phyloP scores from a whole-genome alignment of 306 rosid genomes.

The Hippophae gyantsensis region DNA sequence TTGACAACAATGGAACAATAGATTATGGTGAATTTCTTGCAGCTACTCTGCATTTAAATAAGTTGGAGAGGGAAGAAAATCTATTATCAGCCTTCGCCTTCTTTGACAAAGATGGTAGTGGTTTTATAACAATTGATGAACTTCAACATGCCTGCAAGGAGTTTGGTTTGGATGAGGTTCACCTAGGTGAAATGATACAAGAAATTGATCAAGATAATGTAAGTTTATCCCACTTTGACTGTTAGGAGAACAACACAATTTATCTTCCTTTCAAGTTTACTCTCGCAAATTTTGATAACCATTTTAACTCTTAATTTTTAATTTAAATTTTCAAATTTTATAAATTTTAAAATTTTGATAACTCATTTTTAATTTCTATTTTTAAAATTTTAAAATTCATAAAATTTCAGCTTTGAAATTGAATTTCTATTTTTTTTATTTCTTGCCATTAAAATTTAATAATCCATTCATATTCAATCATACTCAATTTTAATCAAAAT shows the following conservation, averaged over 20 bases:
- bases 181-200: slow-evolving; percentile 40
- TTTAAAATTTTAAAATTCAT: too few species aligned
- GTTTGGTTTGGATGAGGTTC: slow-evolving; percentile 37
- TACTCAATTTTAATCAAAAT: too few species aligned
- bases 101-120: slow-evolving; percentile 46
- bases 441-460: too few species aligned
- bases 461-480: too few species aligned
- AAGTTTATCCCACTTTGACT: not conserved
- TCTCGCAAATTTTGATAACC: too few species aligned
- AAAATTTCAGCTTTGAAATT: too few species aligned
- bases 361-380: too few species aligned
- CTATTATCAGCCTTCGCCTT: slow-evolving; percentile 34
- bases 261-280: not conserved
- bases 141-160: slow-evolving; percentile 38
- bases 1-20: slow-evolving; percentile 39
- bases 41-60: slow-evolving; percentile 43
- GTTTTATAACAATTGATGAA: slow-evolving; percentile 40
- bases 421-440: too few species aligned
- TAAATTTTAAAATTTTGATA: too few species aligned
- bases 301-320: too few species aligned
- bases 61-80: slow-evolving; percentile 44
- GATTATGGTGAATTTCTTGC: slow-evolving; percentile 48
- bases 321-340: too few species aligned
- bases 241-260: not conserved
- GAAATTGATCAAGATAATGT: slow-evolving; percentile 41